These are phyloP conservation scores for Ascochyta lentis DNA, from an alignment of 2,329 filamentous ascomycete species.

Conservation along the genomic window DNA sequence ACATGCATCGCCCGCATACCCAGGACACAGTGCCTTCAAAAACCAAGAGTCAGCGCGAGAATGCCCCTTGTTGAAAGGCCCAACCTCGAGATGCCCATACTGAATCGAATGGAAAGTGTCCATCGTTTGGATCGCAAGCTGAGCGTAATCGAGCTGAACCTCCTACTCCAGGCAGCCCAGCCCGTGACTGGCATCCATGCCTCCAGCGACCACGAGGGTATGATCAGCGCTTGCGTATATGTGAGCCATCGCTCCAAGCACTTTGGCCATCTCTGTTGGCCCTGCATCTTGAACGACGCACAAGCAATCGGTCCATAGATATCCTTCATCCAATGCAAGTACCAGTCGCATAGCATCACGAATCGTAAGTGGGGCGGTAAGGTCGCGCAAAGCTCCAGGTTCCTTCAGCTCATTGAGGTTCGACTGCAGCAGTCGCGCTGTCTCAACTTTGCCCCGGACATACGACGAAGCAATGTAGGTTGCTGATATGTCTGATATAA, in stretches of 20 bases:
- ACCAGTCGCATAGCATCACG: background rate
- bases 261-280: background rate
- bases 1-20: background rate
- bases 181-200: background rate
- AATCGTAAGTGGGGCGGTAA: background rate
- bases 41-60: slow-evolving; percentile 63
- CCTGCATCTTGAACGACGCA: background rate
- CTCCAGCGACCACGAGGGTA: background rate
- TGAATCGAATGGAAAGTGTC: background rate
- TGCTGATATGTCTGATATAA: background rate
- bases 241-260: background rate
- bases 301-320: slow-evolving; percentile 1
- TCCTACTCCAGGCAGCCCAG: background rate
- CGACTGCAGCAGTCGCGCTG: background rate
- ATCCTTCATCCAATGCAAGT: background rate
- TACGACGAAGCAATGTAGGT: slow-evolving; percentile 3
- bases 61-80: slow-evolving; percentile 3
- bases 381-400: background rate
- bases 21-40: slow-evolving; percentile 38
- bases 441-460: background rate
- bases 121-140: background rate
- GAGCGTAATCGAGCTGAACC: background rate
- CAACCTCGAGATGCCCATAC: background rate
- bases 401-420: background rate
- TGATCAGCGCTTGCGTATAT: background rate